These are phyloP conservation scores for Jamesozyma lodderae DNA, from an alignment of 805 yeast genomes.

Conservation along the genomic window DNA sequence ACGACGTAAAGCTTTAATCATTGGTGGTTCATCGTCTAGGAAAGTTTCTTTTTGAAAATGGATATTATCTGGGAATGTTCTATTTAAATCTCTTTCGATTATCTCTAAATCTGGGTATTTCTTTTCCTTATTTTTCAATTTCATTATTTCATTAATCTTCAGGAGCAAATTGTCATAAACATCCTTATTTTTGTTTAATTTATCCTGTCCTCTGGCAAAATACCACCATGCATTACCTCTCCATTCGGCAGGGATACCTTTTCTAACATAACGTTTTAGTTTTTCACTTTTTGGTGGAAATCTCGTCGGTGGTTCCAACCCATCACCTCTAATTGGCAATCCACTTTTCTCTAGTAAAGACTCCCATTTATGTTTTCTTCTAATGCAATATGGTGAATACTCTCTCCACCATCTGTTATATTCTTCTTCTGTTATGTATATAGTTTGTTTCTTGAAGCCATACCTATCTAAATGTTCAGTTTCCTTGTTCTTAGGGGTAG, in stretches of 20 bases:
- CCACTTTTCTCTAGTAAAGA: constrained; percentile 60
- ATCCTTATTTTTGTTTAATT: constrained; percentile 58
- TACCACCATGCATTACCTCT: constrained; percentile 95
- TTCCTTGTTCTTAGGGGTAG: neutral
- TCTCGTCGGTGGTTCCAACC: constrained; percentile 42
- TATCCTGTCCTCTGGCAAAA: constrained; percentile 79
- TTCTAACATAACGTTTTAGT: constrained; percentile 70
- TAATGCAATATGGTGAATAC: constrained; percentile 52
- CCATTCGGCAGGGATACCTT: constrained; percentile 97
- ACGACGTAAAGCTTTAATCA: constrained; percentile 65
- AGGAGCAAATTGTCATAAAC: constrained; percentile 61
- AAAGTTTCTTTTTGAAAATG: constrained; percentile 49
- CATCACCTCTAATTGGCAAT: constrained; percentile 35
- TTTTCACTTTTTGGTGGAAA: constrained; percentile 76
- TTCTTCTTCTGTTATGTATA: constrained; percentile 41
- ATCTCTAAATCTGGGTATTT: constrained; percentile 61
- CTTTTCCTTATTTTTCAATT: constrained; percentile 6
- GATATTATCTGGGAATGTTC: constrained; percentile 91
- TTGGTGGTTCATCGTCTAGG: constrained; percentile 42
- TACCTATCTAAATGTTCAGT: constrained; percentile 52
- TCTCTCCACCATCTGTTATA: constrained; percentile 70
- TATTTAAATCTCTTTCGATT: constrained; percentile 84
- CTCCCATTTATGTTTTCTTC: constrained; percentile 74
- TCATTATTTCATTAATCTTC: constrained; percentile 41
- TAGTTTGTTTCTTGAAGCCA: constrained; percentile 70